Evolutionary conservation across 495 filamentous ascomycete species (phyloP).

Genomic region (Tuber magnatum): DNA sequence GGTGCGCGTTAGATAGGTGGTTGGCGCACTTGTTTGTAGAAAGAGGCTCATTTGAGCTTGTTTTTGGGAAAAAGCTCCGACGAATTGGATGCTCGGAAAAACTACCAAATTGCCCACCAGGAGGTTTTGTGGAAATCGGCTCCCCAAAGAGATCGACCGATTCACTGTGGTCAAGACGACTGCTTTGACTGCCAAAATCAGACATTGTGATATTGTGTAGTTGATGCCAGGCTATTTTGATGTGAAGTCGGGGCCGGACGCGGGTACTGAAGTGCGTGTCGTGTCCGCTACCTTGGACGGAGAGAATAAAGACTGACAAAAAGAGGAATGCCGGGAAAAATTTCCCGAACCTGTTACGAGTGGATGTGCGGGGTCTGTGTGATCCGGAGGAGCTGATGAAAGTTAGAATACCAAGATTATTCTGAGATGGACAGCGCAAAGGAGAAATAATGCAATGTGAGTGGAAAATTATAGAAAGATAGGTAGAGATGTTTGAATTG

Average conservation of each 20-base stretch:
- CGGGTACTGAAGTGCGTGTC: background rate
- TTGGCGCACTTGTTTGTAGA: conserved; percentile 40
- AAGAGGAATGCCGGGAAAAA: background rate
- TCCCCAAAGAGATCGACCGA: conserved; percentile 44
- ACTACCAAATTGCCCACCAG: conserved; percentile 43
- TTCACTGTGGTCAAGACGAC: background rate
- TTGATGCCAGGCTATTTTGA: background rate
- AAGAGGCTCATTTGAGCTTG: conserved; percentile 44
- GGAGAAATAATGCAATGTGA: background rate
- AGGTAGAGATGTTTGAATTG: background rate
- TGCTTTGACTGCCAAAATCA: background rate
- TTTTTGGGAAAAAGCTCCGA: conserved; percentile 48
- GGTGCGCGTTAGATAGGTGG: conserved; percentile 42
- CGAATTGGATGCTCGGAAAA: conserved; percentile 52
- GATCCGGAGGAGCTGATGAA: background rate
- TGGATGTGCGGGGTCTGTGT: background rate
- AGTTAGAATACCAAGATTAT: background rate
- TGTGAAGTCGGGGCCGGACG: background rate
- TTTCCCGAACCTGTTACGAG: background rate
- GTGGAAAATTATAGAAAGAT: background rate
- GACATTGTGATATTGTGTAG: background rate
- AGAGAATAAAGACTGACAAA: background rate
- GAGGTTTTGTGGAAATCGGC: conserved; percentile 56
- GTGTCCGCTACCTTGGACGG: background rate
- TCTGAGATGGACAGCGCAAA: background rate